These are phyloP conservation scores for Metschnikowia koreensis DNA, from an alignment of 805 yeast genomes.

Conservation along the genomic window DNA sequence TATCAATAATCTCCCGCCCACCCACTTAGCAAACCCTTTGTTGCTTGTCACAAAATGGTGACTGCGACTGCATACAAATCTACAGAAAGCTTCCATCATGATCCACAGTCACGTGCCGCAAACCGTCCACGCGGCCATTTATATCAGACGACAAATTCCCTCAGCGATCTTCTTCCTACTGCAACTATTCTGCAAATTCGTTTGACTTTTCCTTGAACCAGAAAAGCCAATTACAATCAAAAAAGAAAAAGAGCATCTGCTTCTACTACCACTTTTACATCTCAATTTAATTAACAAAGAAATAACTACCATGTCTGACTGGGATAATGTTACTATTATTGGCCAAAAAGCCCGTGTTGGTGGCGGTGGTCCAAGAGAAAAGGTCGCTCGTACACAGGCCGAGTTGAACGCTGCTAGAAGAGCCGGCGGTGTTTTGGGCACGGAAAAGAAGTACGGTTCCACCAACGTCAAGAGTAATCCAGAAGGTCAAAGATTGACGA, in stretches of 20 bases:
- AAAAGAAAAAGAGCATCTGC: background rate
- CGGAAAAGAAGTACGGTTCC: conserved; percentile 85
- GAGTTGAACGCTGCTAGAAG: conserved; percentile 93
- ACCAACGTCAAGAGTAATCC: conserved; percentile 62
- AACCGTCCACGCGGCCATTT: conserved; percentile 3
- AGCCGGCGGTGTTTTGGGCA: conserved; percentile 81
- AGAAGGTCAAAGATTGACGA: conserved; percentile 94
- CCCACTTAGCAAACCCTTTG: background rate
- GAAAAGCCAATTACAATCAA: background rate
- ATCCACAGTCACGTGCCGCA: conserved; percentile 11
- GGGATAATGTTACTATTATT: conserved; percentile 89
- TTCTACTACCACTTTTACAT: background rate
- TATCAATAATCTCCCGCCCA: too few species aligned
- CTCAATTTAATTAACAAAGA: background rate
- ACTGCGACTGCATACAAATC: background rate
- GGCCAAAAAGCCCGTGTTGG: conserved; percentile 89
- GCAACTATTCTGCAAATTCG: background rate
- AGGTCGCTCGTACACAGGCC: conserved; percentile 73
- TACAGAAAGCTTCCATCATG: conserved; percentile 5
- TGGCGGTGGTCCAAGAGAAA: conserved; percentile 81
- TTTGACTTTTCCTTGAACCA: background rate
- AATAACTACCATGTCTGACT: conserved; percentile 52
- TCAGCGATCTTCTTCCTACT: background rate
- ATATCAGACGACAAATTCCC: conserved; percentile 4
- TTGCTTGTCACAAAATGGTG: background rate